Percentiles rank a stretch among this genome's conserved stretches.
phyloP scores from a whole-genome alignment of 2,329 filamentous ascomycete genomes.

The Fusarium bulbicola region DNA sequence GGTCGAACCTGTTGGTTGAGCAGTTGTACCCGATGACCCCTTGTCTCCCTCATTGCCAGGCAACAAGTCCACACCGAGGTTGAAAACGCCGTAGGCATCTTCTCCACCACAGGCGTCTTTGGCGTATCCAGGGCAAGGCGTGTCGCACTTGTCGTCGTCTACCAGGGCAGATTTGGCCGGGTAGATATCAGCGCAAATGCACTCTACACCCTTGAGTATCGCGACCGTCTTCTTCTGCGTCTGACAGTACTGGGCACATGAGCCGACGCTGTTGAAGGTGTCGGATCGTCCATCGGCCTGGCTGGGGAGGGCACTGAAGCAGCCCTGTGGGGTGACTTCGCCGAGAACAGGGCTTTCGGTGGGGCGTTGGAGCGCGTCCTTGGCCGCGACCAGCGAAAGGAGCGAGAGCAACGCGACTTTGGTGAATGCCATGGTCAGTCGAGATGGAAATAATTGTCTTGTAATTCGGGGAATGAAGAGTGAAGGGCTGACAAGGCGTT shows the following conservation, averaged over 20 bases:
- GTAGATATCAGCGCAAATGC: conserved; percentile 27
- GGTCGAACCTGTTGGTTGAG: not conserved
- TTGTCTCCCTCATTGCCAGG: not conserved
- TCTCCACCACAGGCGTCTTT: conserved; percentile 20
- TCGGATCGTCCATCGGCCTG: not conserved
- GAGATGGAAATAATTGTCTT: not conserved
- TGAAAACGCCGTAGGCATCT: conserved; percentile 18
- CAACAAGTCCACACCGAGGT: not conserved
- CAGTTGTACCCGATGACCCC: not conserved
- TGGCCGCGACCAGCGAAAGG: not conserved
- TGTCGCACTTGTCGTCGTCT: conserved; percentile 25
- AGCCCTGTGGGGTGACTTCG: conserved; percentile 21
- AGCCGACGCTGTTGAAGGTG: not conserved
- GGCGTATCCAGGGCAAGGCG: conserved; percentile 14
- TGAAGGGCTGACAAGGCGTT: not conserved
- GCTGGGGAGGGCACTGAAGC: conserved; percentile 17
- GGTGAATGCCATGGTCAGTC: not conserved
- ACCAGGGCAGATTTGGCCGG: conserved; percentile 4
- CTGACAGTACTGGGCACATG: not conserved
- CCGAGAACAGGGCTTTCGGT: not conserved
- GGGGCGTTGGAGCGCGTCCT: conserved; percentile 48
- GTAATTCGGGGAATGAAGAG: not conserved
- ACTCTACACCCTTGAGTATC: not conserved
- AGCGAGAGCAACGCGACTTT: not conserved
- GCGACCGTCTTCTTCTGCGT: not conserved